Evolutionary conservation across 2,329 filamentous ascomycete genomes (phyloP).

Genomic region (Emergomyces orientalis): DNA sequence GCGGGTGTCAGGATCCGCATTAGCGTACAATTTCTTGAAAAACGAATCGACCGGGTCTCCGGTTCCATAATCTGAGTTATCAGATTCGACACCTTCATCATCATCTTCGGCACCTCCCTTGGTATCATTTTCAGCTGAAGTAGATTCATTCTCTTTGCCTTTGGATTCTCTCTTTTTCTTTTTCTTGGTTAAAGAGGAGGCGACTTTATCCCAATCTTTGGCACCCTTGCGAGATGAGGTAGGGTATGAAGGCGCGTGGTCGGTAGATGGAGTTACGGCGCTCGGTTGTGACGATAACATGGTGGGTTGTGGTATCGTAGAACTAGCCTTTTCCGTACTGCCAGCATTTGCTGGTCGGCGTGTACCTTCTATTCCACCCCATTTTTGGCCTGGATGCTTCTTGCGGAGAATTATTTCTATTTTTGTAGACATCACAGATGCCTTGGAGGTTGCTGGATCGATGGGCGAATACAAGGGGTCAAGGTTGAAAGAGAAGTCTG

Average conservation of each 20-base stretch:
- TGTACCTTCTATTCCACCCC: slow-evolving; percentile 50
- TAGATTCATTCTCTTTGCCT: slow-evolving; percentile 19
- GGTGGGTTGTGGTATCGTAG: slow-evolving; percentile 12
- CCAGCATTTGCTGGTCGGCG: slow-evolving; percentile 16
- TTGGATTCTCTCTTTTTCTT: slow-evolving; percentile 23
- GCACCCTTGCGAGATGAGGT: slow-evolving; percentile 74
- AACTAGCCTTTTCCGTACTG: slow-evolving; percentile 17
- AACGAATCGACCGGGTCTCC: slow-evolving; percentile 65
- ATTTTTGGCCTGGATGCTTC: slow-evolving; percentile 54
- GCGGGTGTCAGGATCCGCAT: slow-evolving; percentile 66
- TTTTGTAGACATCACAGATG: slow-evolving; percentile 63
- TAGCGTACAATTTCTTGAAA: slow-evolving; percentile 82
- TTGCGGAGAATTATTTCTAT: slow-evolving; percentile 70
- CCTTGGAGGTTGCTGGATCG: slow-evolving; percentile 51
- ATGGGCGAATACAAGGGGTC: slow-evolving; percentile 60
- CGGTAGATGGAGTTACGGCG: slow-evolving; percentile 9
- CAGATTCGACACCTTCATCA: slow-evolving; percentile 44
- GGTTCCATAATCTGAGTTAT: slow-evolving; percentile 39
- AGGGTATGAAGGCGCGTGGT: slow-evolving; percentile 59
- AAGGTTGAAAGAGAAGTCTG: slow-evolving; percentile 52
- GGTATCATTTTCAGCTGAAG: slow-evolving; percentile 15
- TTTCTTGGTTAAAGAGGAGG: slow-evolving; percentile 40
- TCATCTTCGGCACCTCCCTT: slow-evolving; percentile 33
- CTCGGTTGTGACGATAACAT: slow-evolving; percentile 11
- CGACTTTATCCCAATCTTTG: slow-evolving; percentile 87